Base-by-base conservation (phyloP, 371 early-diverging fungal species). In the Haplosporangium sp. region DNA sequence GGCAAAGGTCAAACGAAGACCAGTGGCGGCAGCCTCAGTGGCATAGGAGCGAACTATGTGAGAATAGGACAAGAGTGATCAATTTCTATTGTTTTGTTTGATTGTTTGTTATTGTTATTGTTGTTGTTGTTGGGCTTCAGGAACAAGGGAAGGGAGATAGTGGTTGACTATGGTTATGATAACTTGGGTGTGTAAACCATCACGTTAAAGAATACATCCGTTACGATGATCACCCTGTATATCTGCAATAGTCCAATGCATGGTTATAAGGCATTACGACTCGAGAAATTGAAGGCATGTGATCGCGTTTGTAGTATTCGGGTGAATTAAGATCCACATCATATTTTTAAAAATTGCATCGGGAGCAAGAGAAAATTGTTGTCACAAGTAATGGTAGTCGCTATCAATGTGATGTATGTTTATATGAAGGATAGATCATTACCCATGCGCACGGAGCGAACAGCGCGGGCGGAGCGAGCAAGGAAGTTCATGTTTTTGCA, bases 1-100 rank as follows among this genome's bases (percentile, higher is more conserved):
- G 67, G 90, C 95, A 79, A 98, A 95, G 88, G 92, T 97, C 83
- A 98, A 87, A 68, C 91, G 88, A 67, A 98, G 92, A 70, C 93
- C 95, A 61, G 87, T 72, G 9, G 82, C 47, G 45, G 88, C 85
- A 76, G 86, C 89, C 45, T 94, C 94, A 59, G 91, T 89, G 65
- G 95, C 95, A 74, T 94, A 95, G 77, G 84, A 84, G 84, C 94
- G 89, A 77, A 85, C 91, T 91, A 61, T 19, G 20, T 10, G 27
- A 59, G n/a, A 39, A 17, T 34, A 20, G 34, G 17, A 34, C 27
- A 55, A 8, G 55, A 34, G n/a, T 50, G 50, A 50, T 50, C 50
- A 50, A n/a, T 50, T n/a, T n/a, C 15, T 50, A n/a, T 15, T n/a
- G 15, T n/a, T n/a, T 17, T 15, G 13, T 6, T 48, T 48, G 5